These are phyloP conservation scores for Eutrema yunnanense DNA, from an alignment of 345 rosid species.

Conservation along the genomic window DNA sequence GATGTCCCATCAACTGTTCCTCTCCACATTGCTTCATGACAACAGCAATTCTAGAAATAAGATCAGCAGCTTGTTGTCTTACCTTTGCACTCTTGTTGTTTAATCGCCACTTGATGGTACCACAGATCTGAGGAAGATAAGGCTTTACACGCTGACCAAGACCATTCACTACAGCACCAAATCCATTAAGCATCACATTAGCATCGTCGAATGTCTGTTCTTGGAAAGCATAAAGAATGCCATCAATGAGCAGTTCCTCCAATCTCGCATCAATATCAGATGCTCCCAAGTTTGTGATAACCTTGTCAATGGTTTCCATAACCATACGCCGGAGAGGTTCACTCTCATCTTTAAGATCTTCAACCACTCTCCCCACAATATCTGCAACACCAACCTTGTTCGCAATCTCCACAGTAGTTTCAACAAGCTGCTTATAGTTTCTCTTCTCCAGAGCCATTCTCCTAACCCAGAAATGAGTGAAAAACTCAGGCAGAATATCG, in stretches of 20 bases:
- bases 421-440: conserved; percentile 89
- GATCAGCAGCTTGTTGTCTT: conserved; percentile 98
- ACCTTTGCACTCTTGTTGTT: conserved; percentile 99
- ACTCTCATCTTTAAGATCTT: conserved; percentile 96
- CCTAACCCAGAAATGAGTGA: conserved; percentile 88
- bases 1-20: conserved; percentile 99
- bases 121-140: conserved; percentile 99
- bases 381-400: conserved; percentile 95
- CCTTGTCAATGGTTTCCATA: conserved; percentile 99
- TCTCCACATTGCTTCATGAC: conserved; percentile 99
- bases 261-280: conserved; percentile 90
- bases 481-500: conserved; percentile 94
- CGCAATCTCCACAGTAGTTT: conserved; percentile 96
- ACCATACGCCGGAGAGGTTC: conserved; percentile 94
- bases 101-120: conserved; percentile 98
- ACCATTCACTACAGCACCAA: conserved; percentile 95
- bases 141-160: conserved; percentile 98
- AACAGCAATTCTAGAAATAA: conserved; percentile 92
- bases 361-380: conserved; percentile 84
- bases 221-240: conserved; percentile 97
- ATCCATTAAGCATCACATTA: conserved; percentile 98
- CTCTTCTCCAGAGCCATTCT: conserved; percentile 98
- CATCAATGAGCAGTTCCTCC: conserved; percentile 97
- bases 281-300: conserved; percentile 85
- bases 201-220: conserved; percentile 98